phyloP scores from a whole-genome alignment of 2,329 filamentous ascomycete genomes.

The Botrytis aclada region DNA sequence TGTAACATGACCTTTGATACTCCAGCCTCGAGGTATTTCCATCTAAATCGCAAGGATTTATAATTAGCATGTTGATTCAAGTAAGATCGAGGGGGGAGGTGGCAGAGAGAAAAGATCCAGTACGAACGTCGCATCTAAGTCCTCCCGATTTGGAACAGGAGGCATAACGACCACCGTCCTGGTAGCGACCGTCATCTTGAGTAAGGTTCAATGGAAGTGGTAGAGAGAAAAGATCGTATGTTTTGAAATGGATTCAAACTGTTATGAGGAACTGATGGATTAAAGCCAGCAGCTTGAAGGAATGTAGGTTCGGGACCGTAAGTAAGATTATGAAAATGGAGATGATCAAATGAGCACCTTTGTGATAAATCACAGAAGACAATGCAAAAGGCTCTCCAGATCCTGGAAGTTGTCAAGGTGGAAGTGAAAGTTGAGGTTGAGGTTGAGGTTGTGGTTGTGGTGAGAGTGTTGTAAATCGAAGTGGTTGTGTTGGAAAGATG shows the following conservation, averaged over 20 bases:
- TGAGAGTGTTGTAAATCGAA: not conserved
- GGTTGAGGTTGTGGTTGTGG: not conserved
- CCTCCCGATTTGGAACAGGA: slow-evolving; percentile 58
- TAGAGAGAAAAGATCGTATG: not conserved
- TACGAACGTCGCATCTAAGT: slow-evolving; percentile 60
- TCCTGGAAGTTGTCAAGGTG: not conserved
- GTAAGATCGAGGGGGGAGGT: not conserved
- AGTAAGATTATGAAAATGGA: not conserved
- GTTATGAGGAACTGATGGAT: not conserved
- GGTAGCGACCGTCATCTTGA: slow-evolving; percentile 26
- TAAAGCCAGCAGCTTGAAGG: not conserved
- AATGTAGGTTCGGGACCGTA: not conserved
- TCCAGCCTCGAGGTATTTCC: slow-evolving; percentile 83
- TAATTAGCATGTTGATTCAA: not conserved
- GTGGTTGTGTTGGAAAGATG: slow-evolving; percentile 14
- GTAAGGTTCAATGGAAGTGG: not conserved
- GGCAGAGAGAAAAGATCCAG: not conserved
- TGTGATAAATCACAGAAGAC: slow-evolving; percentile 6
- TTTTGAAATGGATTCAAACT: not conserved
- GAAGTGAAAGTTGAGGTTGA: not conserved
- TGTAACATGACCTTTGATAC: slow-evolving; percentile 93
- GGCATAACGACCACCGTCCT: slow-evolving; percentile 45
- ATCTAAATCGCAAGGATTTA: slow-evolving; percentile 52
- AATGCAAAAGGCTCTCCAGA: not conserved
- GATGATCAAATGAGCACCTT: not conserved